Percentiles rank a stretch among this genome's conserved stretches.
Conservation (phyloP, 2,329 filamentous ascomycete genomes). For the Septoria linicola region DNA sequence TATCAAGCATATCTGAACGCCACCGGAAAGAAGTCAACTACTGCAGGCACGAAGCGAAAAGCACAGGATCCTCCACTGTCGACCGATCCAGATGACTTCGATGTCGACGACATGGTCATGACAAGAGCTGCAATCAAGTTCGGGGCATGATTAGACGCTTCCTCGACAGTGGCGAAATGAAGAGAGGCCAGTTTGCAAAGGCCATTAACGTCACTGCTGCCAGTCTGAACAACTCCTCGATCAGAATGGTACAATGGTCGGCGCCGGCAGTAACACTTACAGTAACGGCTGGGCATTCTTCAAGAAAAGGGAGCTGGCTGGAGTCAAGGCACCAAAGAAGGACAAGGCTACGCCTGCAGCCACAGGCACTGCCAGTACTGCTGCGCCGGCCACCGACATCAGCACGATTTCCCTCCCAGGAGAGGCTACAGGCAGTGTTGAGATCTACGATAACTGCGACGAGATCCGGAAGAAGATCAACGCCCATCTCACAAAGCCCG, state of each 20-base stretch:
- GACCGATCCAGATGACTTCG: conserved; percentile 19
- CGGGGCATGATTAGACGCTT: conserved; percentile 46
- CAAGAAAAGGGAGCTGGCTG: conserved; percentile 52
- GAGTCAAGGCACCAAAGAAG: conserved; percentile 42
- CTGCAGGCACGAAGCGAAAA: conserved; percentile 18
- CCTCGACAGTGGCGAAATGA: conserved; percentile 48
- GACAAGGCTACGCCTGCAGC: conserved; percentile 36
- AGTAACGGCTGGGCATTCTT: conserved; percentile 45
- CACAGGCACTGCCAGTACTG: conserved; percentile 4
- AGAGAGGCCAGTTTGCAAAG: conserved; percentile 45
- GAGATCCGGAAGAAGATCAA: conserved; percentile 59
- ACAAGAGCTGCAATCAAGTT: conserved; percentile 36
- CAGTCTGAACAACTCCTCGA: conserved; percentile 49
- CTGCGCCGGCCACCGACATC: conserved; percentile 41
- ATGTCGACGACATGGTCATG: conserved; percentile 23
- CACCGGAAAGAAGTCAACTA: not conserved
- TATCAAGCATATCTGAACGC: conserved; percentile 3
- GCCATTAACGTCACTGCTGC: conserved; percentile 39
- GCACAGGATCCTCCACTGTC: not conserved
- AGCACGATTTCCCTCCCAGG: conserved; percentile 47
- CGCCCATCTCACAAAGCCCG: conserved; percentile 48
- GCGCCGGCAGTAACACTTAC: conserved; percentile 36
- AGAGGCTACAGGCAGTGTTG: conserved; percentile 49
- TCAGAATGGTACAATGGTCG: conserved; percentile 45
- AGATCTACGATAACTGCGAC: conserved; percentile 59